Evolutionary conservation across 495 filamentous ascomycete genomes (phyloP), one percentile per base, ranked within the genome.

Genomic region (Lophiostoma macrostomum): DNA sequence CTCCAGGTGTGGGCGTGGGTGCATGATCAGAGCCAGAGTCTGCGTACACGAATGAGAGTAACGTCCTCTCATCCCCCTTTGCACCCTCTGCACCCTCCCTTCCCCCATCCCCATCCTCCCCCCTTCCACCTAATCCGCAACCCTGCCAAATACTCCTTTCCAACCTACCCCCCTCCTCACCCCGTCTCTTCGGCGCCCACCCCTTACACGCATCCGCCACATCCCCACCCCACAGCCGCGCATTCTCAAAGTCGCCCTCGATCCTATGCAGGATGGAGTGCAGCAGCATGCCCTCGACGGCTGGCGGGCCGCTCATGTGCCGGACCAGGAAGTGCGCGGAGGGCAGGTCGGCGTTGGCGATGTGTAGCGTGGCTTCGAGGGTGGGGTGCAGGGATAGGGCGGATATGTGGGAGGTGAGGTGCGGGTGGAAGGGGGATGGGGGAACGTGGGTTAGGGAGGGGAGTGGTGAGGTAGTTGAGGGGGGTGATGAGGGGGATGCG

Each of bases 251-350:
- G 42, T 76, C 73, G 19, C 74, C 72, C 61, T 75, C 75, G 16
- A 74, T 65, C 4, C 72, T 61, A 44, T 77, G 71, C 18, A 77
- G 55, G 13, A 77, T 70, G 2, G 64, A 68, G 48, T 76, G 73
- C 13, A 76, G 60, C 36, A 70, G 66, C 75, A 77, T 77, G 24
- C 69, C 72, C 43, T 73, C 75, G 36, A 59, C 61, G 0, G 72
- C 70, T 6, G 73, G 75, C 11, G 65, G 50, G 16, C 66, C 67
- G 60, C 74, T 69, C 75, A 77, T 77, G 50, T 77, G 67, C 1
- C 74, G 67, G 37, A 75, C 60, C 6, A 76, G 67, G 57, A 77
- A 77, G 57, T 77, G 74, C 4, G 74, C 75, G 44, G 64, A 66
- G 0, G 71, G 56, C 5, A 76, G 67, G 58, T 77, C 73, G 32